Conservation (phyloP, 2,329 filamentous ascomycete species). For the Stemphylium beticola region DNA sequence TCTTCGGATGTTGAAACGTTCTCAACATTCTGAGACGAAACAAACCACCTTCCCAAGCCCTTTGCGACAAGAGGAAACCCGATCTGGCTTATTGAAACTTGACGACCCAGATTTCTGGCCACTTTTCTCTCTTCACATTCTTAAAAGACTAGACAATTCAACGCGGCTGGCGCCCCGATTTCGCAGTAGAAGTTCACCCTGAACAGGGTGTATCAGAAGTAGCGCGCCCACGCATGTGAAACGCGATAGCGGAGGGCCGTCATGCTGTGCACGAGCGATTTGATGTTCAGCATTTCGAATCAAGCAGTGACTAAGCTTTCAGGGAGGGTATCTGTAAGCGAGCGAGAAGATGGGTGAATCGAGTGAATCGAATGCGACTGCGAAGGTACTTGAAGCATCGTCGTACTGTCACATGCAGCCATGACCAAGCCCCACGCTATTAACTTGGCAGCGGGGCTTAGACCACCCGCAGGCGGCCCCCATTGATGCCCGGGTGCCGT, state of each 20-base stretch:
- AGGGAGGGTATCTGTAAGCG: not conserved
- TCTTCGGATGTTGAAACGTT: not conserved
- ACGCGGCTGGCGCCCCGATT: not conserved
- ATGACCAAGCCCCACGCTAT: not conserved
- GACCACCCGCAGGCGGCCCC: constrained; percentile 9
- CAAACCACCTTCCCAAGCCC: not conserved
- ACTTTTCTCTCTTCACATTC: not conserved
- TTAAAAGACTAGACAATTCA: not conserved
- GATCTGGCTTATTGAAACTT: not conserved
- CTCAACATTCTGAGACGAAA: not conserved
- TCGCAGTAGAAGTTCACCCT: not conserved
- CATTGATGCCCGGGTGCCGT: constrained; percentile 8
- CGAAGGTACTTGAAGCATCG: not conserved
- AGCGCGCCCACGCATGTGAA: not conserved
- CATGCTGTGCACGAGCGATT: not conserved
- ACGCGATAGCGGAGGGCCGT: not conserved
- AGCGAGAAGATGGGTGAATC: not conserved
- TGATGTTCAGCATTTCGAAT: not conserved
- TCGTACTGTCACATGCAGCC: not conserved
- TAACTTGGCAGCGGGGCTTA: constrained; percentile 15
- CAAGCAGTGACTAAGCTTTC: not conserved
- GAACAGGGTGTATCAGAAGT: not conserved
- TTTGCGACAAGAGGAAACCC: not conserved
- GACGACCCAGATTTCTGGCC: not conserved
- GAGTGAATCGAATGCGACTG: not conserved